Conservation (phyloP, 495 filamentous ascomycete species). For the Penicillium manginii region DNA sequence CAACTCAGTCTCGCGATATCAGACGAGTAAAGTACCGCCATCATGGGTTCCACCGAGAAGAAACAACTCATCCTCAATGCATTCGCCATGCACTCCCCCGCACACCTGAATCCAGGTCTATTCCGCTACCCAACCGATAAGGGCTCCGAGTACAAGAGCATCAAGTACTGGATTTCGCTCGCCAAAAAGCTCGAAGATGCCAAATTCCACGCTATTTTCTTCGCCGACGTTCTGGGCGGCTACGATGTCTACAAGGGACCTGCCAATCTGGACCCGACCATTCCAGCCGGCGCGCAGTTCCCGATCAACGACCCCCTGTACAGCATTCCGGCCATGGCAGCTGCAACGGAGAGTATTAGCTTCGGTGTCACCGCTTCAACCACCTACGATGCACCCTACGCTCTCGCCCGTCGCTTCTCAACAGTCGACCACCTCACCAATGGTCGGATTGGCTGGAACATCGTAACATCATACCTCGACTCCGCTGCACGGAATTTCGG, state of each 20-base stretch:
- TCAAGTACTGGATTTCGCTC: slow-evolving; percentile 49
- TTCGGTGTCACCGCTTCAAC: slow-evolving; percentile 69
- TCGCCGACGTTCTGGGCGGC: slow-evolving; percentile 56
- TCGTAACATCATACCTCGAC: slow-evolving; percentile 69
- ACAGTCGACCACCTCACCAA: slow-evolving; percentile 71
- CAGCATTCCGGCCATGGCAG: slow-evolving; percentile 48
- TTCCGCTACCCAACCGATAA: slow-evolving; percentile 53
- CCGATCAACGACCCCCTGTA: slow-evolving; percentile 62
- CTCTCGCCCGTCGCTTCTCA: slow-evolving; percentile 65
- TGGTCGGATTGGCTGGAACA: slow-evolving; percentile 68
- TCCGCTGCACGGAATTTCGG: slow-evolving; percentile 66
- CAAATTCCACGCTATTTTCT: slow-evolving; percentile 61
- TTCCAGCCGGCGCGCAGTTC: slow-evolving; percentile 66
- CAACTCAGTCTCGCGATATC: neutral
- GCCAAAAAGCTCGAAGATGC: slow-evolving; percentile 52
- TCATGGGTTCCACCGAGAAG: slow-evolving; percentile 30
- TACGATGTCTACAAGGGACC: slow-evolving; percentile 70
- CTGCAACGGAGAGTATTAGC: slow-evolving; percentile 63
- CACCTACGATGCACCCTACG: slow-evolving; percentile 71
- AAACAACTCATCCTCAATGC: slow-evolving; percentile 62
- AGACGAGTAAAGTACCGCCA: slow-evolving; percentile 4
- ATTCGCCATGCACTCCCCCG: slow-evolving; percentile 55
- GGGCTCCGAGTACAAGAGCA: slow-evolving; percentile 50
- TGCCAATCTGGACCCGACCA: slow-evolving; percentile 58
- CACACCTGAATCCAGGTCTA: slow-evolving; percentile 54